Percentiles rank a stretch among this genome's conserved stretches.
phyloP scores from a whole-genome alignment of 1,284 basidiomycete genomes.

The Trichosporon coremiiforme region DNA sequence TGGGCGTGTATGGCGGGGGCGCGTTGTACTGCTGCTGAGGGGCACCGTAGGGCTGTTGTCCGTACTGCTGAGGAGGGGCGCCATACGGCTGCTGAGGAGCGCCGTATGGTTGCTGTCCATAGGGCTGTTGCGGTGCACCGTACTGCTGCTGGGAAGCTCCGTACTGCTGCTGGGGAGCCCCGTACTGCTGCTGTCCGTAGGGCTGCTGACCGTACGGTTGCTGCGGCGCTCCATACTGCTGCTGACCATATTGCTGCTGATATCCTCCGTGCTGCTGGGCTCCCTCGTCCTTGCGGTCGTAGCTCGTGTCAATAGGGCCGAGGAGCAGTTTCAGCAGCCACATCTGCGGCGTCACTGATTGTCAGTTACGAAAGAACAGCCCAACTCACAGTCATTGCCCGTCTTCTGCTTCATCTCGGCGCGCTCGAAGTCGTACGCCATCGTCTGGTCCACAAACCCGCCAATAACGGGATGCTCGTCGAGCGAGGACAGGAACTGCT shows the following conservation, averaged over 20 bases:
- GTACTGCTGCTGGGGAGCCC: no score
- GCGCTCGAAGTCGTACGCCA: constrained; percentile 32
- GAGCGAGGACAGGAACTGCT: constrained; percentile 32
- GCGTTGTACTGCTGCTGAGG: not conserved
- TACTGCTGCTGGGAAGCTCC: no score
- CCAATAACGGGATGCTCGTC: constrained; percentile 32
- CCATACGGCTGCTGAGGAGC: no score
- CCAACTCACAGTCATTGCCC: constrained; percentile 42
- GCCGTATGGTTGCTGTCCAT: no score
- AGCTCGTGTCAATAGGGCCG: constrained; percentile 28
- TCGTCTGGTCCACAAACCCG: constrained; percentile 31
- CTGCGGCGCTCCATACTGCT: not conserved
- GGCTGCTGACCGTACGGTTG: not conserved
- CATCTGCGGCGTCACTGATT: constrained; percentile 27
- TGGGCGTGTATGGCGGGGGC: constrained; percentile 10
- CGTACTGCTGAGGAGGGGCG: not conserved
- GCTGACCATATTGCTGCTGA: not conserved
- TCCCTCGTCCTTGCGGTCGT: constrained; percentile 11
- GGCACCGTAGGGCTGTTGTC: not conserved
- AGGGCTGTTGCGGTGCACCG: no score
- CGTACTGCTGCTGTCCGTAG: not conserved
- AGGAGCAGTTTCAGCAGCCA: constrained; percentile 31
- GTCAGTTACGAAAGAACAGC: no score
- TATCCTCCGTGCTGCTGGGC: not conserved
- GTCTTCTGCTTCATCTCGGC: constrained; percentile 34